Base-by-base conservation (phyloP, 163 green algal species). In the Scenedesmus sp. region DNA sequence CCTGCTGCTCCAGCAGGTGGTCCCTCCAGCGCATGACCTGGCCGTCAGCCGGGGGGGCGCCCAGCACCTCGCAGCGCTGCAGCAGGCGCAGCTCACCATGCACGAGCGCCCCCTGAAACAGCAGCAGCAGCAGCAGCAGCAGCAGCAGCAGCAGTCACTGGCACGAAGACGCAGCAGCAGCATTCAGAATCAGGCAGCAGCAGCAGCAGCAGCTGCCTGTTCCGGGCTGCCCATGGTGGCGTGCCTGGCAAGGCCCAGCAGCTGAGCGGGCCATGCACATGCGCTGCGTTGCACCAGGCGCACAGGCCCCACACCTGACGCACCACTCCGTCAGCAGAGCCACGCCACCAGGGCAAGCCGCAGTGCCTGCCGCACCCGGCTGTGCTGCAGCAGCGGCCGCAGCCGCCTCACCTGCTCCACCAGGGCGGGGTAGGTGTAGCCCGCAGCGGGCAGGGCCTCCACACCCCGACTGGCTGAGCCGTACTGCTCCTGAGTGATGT, bases 401-500 rank as follows among this genome's bases (percentile, higher is more conserved):
- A 72, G 43, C 43, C 7, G 42, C 46, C 79, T 42, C 30, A 85
- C 79, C 79, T 85, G 46, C 24, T 40, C 42, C 12, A 85, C 79
- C 16, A 59, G 26, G 43, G 33, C n/a, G 0, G 79, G 79, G 49
- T 85, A 85, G 9, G 13, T 3, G 79, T 85, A 85, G 40, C 24
- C 24, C 12, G 37, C 79, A 65, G 79, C 42, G 13, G 79, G 43
- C 79, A 85, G 4, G 5, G 43, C 43, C 5, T 42, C 79, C n/a
- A 43, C 42, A 24, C 43, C 42, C 20, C 22, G 7, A 42, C n/a
- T 33, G n/a, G 79, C 42, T 22, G 46, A 0, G 5, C 24, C 46
- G 30, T 65, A 40, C 79, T 61, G 42, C 79, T 85, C 79, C n/a
- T 85, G 79, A 10, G 24, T 85, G 79, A 49, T 85, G 79, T 43